Base-by-base conservation (phyloP, 345 rosid species). In the Hibiscus trionum region DNA sequence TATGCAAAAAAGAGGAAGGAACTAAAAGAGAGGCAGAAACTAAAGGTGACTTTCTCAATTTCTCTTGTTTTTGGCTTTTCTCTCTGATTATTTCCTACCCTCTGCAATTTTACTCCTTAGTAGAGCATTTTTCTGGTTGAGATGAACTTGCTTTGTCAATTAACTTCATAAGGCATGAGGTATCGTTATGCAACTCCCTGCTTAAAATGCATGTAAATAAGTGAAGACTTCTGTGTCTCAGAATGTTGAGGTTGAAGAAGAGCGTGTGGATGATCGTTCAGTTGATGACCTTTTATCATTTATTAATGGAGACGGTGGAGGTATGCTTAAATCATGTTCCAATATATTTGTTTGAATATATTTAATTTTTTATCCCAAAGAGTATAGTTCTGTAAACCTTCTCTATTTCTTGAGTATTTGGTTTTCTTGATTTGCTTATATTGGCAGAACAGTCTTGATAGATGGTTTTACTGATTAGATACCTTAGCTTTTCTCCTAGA, bases 1-100 rank as follows among this genome's bases (percentile, higher is more conserved):
- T 87, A 91, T 79, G 98, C 96, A 64, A 88, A 86, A 77, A 93
- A 86, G 80, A 87, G 97, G 82, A 93, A 83, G 77, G 98, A 93
- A 71, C 77, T 91, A 62, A 88, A 84, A 84, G 98, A 91, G 74
- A 81, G 86, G 74, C 88, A 91, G 82, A 89, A 81, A 78, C 58
- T 80, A 75, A 91, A 89, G 97, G 98, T 93, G 76, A 49, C 57
- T 24, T 71, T 47, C 65, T 53, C 46, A 21, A 21, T 21, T 21
- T 72, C 47, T 24, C 21, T 56, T 5, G 46, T 56, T 70, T 56
- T 60, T 5, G 42, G 55, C n/a, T 60, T 39, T 44, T 16, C 39
- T 64, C 24, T 46, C n/a, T 71, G 11, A 53, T 53, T 37, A 7
- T n/a, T 49, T 58, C 33, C 63, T 52, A 29, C 35, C 11, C 3